These are phyloP conservation scores for Collybiopsis luxurians DNA, from an alignment of 768 basidiomycete species.

Conservation along the genomic window DNA sequence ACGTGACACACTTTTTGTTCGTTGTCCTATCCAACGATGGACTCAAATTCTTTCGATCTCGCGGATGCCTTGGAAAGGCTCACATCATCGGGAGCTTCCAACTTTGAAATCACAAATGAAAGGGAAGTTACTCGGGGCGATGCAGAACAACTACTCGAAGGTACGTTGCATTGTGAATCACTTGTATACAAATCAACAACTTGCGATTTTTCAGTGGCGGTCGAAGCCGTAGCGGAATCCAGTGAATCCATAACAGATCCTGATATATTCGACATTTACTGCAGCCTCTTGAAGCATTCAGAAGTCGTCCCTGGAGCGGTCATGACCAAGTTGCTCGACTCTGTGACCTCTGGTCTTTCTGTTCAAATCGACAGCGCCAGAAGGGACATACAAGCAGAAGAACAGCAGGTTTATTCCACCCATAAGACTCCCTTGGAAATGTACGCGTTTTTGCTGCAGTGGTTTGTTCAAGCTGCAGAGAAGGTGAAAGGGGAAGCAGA, in stretches of 20 bases:
- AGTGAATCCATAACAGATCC: constrained; percentile 69
- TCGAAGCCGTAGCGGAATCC: constrained; percentile 75
- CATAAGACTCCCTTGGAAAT: constrained; percentile 83
- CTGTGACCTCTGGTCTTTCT: constrained; percentile 72
- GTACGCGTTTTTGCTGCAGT: constrained; percentile 89
- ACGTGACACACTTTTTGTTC: background rate
- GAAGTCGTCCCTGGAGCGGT: constrained; percentile 57
- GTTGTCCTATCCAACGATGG: constrained; percentile 24
- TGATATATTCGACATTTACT: constrained; percentile 77
- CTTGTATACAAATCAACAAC: background rate
- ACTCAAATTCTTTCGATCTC: constrained; percentile 61
- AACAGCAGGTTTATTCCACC: constrained; percentile 52
- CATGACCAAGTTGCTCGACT: constrained; percentile 88
- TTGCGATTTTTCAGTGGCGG: constrained; percentile 52
- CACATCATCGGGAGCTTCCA: constrained; percentile 49
- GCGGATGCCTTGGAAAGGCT: constrained; percentile 74
- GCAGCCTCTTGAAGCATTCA: constrained; percentile 77
- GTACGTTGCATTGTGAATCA: constrained; percentile 28
- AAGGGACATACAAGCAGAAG: constrained; percentile 68
- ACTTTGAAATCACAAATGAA: constrained; percentile 69
- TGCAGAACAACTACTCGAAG: constrained; percentile 55
- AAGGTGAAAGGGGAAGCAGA: constrained; percentile 60
- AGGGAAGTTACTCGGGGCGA: constrained; percentile 60
- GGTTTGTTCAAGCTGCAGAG: constrained; percentile 85
- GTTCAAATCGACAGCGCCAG: constrained; percentile 70